Evolutionary conservation across 306 rosid species (phyloP), one percentile per base, ranked within the genome.

Genomic region (Spatholobus suberectus): DNA sequence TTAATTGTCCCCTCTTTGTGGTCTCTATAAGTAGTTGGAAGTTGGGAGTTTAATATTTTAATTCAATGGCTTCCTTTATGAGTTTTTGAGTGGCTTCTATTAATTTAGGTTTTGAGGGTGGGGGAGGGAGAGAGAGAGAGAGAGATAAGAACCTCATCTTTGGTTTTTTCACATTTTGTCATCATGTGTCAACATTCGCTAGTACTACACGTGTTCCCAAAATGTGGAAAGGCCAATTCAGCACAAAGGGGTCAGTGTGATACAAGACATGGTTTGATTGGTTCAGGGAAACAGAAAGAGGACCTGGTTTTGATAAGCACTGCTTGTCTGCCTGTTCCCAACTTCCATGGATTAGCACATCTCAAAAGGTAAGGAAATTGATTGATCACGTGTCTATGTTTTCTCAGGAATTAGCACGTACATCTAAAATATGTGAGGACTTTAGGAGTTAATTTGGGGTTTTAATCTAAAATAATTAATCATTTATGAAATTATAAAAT

Each of bases 341-440:
- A 37, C 17, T 69, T 58, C 57, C 67, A 43, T 68, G 77, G 72
- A 76, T 26, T 55, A 18, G 23, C 34, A 68, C 66, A 57, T 76
- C 72, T 69, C 82, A 69, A 76, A 58, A 76, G 78, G 74, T 46
- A 24, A 69, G 81, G 43, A 20, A 82, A 51, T 75, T 66, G 71
- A 58, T 55, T 68, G 5, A 75, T 82, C 75, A 66, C 71, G 76
- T 66, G 85, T 27, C 70, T 38, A 37, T 66, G 46, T 81, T 40
- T 68, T 78, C 69, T 52, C 27, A 49, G 52, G 4, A 51, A 35
- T 26, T 67, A 40, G 40, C 66, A 65, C n/a, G 3, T 13, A 9
- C 29, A 0, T 21, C 38, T 26, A 75, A n/a, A 46, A 78, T 62
- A 14, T 18, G 62, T 18, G n/a, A 37, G 54, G 13, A 35, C 23